Evolutionary conservation across 2,329 filamentous ascomycete species (phyloP).

Genomic region (Corniculantispora saksenae): DNA sequence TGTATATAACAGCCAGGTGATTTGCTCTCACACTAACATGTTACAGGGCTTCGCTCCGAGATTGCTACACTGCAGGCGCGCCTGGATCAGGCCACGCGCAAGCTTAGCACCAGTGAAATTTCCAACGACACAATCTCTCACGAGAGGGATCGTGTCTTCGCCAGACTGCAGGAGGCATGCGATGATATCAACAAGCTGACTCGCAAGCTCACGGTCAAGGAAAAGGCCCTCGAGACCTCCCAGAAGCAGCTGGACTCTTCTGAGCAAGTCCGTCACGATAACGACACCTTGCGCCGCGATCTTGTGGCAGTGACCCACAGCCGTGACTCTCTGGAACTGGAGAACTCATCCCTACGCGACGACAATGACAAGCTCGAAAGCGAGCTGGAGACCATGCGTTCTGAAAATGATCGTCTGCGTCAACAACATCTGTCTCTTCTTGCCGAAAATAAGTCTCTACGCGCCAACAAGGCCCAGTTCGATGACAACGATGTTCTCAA

Average conservation of each 20-base stretch:
- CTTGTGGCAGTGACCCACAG: slow-evolving; percentile 41
- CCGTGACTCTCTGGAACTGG: slow-evolving; percentile 38
- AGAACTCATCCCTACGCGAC: slow-evolving; percentile 43
- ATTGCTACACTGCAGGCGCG: slow-evolving; percentile 61
- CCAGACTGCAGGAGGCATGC: slow-evolving; percentile 62
- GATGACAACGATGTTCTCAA: slow-evolving; percentile 35
- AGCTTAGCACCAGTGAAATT: slow-evolving; percentile 62
- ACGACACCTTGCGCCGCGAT: slow-evolving; percentile 44
- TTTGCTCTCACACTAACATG: slow-evolving; percentile 18
- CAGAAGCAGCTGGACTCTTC: slow-evolving; percentile 44
- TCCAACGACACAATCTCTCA: slow-evolving; percentile 62
- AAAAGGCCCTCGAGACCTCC: slow-evolving; percentile 44
- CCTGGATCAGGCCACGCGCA: slow-evolving; percentile 63
- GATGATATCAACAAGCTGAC: slow-evolving; percentile 55
- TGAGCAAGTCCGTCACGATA: slow-evolving; percentile 40
- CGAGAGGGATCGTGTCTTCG: slow-evolving; percentile 66
- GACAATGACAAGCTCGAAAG: slow-evolving; percentile 42
- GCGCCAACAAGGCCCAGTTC: slow-evolving; percentile 41
- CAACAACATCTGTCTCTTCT: slow-evolving; percentile 46
- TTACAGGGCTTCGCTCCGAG: slow-evolving; percentile 57
- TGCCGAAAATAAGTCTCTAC: slow-evolving; percentile 48
- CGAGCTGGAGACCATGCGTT: slow-evolving; percentile 42
- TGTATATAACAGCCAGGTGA: not conserved
- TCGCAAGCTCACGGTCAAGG: slow-evolving; percentile 41
- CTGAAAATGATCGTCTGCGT: slow-evolving; percentile 43